Evolutionary conservation across 345 rosid genomes (phyloP).

Genomic region (Lepidium sativum): DNA sequence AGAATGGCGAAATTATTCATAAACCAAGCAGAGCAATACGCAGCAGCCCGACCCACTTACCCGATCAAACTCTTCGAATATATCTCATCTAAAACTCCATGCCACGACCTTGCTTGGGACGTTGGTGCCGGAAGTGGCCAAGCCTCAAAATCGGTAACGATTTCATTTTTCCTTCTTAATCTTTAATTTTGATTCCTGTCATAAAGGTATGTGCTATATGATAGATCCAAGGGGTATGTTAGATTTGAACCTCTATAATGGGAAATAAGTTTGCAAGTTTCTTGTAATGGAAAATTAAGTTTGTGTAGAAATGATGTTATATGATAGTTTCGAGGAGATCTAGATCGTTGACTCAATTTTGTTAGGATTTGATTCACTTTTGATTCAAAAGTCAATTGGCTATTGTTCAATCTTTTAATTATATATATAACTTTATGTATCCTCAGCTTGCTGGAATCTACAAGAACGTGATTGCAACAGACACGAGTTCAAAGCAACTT

Average conservation of each 20-base stretch:
- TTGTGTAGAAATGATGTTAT: no score
- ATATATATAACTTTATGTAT: no score
- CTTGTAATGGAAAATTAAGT: no score
- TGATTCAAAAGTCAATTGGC: no score
- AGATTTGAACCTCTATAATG: no score
- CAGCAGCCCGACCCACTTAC: constrained; percentile 51
- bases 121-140: constrained; percentile 88
- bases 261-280: no score
- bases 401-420: no score
- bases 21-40: constrained; percentile 70
- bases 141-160: constrained; percentile 55
- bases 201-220: no score
- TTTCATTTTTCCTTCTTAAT: not conserved
- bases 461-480: constrained; percentile 65
- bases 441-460: constrained; percentile 57
- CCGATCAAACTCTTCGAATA: constrained; percentile 56
- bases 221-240: no score
- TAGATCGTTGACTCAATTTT: no score
- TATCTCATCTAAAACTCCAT: constrained; percentile 62
- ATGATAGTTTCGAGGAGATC: no score
- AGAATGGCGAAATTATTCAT: constrained; percentile 67
- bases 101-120: constrained; percentile 78
- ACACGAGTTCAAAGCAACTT: constrained; percentile 69
- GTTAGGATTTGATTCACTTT: no score
- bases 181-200: not conserved